Evolutionary conservation across 2,329 filamentous ascomycete species (phyloP).

Genomic region (Hypocrella siamensis): DNA sequence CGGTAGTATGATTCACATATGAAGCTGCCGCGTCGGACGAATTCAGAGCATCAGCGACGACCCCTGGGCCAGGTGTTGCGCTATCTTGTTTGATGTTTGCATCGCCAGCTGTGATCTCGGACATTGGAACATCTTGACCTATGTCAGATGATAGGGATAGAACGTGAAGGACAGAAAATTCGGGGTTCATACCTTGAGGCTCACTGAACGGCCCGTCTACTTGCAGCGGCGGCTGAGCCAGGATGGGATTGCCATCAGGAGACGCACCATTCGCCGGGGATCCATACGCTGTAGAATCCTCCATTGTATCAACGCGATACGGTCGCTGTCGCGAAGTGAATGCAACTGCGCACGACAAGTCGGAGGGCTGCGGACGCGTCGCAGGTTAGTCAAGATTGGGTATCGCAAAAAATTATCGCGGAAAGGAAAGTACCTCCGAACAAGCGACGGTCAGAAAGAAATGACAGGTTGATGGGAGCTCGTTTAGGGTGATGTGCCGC

Average conservation of each 20-base stretch:
- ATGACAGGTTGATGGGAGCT: no score
- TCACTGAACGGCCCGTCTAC: conserved; percentile 23
- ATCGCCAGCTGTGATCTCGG: conserved; percentile 30
- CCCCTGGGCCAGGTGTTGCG: conserved; percentile 41
- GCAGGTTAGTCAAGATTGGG: neutral
- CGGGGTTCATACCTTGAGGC: conserved; percentile 28
- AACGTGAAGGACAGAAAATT: neutral
- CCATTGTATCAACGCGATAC: conserved; percentile 27
- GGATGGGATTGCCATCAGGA: conserved; percentile 38
- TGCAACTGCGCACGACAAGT: neutral
- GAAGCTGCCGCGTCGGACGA: conserved; percentile 42
- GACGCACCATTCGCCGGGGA: conserved; percentile 41
- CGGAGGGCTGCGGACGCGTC: neutral
- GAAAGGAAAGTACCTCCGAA: no score
- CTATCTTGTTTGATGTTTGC: conserved; percentile 44
- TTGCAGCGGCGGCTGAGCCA: conserved; percentile 38
- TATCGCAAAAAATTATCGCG: neutral
- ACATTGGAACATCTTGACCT: conserved; percentile 46
- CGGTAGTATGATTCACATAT: conserved; percentile 45
- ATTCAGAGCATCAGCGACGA: conserved; percentile 46
- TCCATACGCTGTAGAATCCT: conserved; percentile 40
- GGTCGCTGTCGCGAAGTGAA: neutral
- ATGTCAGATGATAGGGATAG: conserved; percentile 1
- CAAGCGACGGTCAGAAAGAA: no score
- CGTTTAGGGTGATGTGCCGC: no score